Base-by-base conservation (phyloP, 2,329 filamentous ascomycete genomes). In the Periglandula ipomoeae region DNA sequence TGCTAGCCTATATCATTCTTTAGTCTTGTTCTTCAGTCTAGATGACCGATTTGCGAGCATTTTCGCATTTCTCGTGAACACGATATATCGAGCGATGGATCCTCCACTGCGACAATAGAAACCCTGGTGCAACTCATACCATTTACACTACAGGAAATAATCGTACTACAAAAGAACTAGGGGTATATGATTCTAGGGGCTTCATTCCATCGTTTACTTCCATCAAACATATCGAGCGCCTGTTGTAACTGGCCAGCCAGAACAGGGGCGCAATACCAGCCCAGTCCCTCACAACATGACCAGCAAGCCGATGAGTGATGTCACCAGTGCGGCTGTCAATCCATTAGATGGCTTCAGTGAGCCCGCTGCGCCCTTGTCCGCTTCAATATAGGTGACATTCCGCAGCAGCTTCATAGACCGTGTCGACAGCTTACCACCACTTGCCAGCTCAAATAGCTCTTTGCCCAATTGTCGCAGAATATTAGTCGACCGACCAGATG, bases 401-500 rank as follows among this genome's bases (percentile, higher is more conserved):
- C 49, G 59, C 47, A 68, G 60, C 37, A 58, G 58, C 52, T 55
- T 59, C 22, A 67, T 56, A 38, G 64, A 55, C 44, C 54, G 46
- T 27, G 58, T 56, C 9, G 65, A 65, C 27, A 76, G 58, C 19
- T 57, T 59, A 1, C 73, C 70, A 1, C 65, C 63, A 10, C 62
- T 65, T 19, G 71, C 75, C 19, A 81, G 61, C 51, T 69, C 63
- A 22, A 67, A 65, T 56, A 81, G 61, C 60, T 80, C 69, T 11
- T 67, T 58, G 15, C 71, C 70, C 56, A 80, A 71, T 5, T 74
- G 73, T 26, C 64, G 65, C 30, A 82, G 61, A 51, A 82, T 82
- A 57, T 81, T 73, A 34, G 79, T 82, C 52, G 76, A 81, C 45
- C 78, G 64, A 9, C 79, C 78, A 11, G 59, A 61, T 1, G 88